phyloP scores from a whole-genome alignment of 192 early-diverging fungal genomes.

The Umbelopsis vinacea region DNA sequence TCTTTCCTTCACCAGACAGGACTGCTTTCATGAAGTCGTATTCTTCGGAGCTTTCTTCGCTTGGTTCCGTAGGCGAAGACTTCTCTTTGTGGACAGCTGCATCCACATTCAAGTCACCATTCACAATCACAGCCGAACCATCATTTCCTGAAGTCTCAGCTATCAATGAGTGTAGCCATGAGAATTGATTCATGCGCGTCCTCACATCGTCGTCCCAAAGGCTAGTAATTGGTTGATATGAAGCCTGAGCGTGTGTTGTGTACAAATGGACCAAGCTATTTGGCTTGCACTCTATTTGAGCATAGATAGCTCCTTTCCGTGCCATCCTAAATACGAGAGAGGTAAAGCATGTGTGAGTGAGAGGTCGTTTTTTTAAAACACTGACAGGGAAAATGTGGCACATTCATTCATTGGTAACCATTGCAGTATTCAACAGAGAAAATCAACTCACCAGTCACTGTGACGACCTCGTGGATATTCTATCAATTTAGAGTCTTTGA shows the following conservation, averaged over 20 bases:
- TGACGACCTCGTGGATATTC: conserved; percentile 70
- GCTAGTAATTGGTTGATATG: conserved; percentile 58
- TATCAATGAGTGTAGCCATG: conserved; percentile 68
- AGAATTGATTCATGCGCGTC: conserved; percentile 67
- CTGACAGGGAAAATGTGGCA: too few relatives aligned
- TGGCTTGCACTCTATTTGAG: conserved; percentile 63
- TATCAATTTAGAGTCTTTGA: conserved; percentile 59
- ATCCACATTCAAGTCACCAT: conserved; percentile 72
- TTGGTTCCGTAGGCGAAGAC: conserved; percentile 29
- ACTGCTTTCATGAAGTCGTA: conserved; percentile 63
- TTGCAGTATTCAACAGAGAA: neutral
- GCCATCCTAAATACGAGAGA: conserved; percentile 45
- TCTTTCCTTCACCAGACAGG: conserved; percentile 44
- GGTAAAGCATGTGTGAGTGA: too few relatives aligned
- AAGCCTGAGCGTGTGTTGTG: conserved; percentile 87
- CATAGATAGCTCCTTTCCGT: conserved; percentile 80
- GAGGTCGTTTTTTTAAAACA: too few relatives aligned
- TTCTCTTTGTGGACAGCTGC: conserved; percentile 40
- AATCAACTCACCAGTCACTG: conserved; percentile 68
- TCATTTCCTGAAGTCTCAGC: conserved; percentile 50
- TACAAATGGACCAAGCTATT: conserved; percentile 65
- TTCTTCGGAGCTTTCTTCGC: conserved; percentile 51
- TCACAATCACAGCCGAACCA: conserved; percentile 28
- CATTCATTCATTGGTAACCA: neutral
- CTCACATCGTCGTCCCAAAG: conserved; percentile 60